Percentiles rank a stretch among this genome's conserved stretches.
Conservation (phyloP, 179 eudicot genomes). For the Silene coronaria region DNA sequence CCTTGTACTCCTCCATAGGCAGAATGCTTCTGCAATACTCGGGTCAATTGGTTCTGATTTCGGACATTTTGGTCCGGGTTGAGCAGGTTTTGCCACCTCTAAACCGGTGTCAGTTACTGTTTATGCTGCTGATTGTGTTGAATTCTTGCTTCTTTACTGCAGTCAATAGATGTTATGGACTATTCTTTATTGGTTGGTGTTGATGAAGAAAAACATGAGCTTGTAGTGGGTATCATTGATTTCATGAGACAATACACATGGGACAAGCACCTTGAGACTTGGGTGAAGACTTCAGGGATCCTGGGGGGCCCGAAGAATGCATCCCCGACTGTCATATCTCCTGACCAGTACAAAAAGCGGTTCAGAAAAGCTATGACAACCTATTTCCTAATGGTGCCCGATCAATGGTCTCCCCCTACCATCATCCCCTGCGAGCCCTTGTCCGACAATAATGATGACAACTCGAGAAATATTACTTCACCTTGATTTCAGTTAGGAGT, state of each 20-base stretch:
- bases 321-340: slow-evolving; percentile 81
- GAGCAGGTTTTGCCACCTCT: no score
- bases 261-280: slow-evolving; percentile 92
- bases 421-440: slow-evolving; percentile 35
- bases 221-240: slow-evolving; percentile 84
- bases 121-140: neutral
- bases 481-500: slow-evolving; percentile 14
- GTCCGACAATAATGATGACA: slow-evolving; percentile 42
- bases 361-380: slow-evolving; percentile 88
- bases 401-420: slow-evolving; percentile 63
- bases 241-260: slow-evolving; percentile 97
- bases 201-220: slow-evolving; percentile 73
- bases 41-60: neutral
- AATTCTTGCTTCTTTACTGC: slow-evolving; percentile 8
- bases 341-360: slow-evolving; percentile 82
- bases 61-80: neutral
- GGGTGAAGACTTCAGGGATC: slow-evolving; percentile 92
- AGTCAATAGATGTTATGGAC: slow-evolving; percentile 91
- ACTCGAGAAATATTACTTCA: slow-evolving; percentile 13
- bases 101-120: neutral
- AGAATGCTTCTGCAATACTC: neutral
- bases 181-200: slow-evolving; percentile 82
- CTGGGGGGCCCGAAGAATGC: slow-evolving; percentile 79
- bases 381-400: slow-evolving; percentile 79
- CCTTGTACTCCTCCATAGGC: neutral